These are phyloP conservation scores for Herpetomonas samuelpessoai DNA, from an alignment of 208 protist genomes.

Conservation along the genomic window DNA sequence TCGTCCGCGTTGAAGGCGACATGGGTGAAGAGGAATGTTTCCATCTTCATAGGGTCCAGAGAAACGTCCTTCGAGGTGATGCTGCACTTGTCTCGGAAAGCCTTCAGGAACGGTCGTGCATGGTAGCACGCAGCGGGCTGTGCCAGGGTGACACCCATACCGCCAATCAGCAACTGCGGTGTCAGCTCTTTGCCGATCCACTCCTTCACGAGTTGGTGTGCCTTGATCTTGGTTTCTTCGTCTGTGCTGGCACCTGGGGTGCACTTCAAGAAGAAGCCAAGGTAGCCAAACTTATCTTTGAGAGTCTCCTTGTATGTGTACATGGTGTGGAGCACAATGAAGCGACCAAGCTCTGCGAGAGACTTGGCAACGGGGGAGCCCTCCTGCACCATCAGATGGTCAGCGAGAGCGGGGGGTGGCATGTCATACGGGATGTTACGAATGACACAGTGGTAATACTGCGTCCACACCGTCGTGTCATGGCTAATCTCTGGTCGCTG, in stretches of 20 bases:
- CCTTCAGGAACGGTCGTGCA: slow-evolving; percentile 41
- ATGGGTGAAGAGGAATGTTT: slow-evolving; percentile 68
- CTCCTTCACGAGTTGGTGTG: slow-evolving; percentile 34
- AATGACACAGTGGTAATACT: slow-evolving; percentile 73
- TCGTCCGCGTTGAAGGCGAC: slow-evolving; percentile 38
- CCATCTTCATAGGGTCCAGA: slow-evolving; percentile 41
- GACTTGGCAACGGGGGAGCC: slow-evolving; percentile 30
- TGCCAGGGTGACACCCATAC: slow-evolving; percentile 38
- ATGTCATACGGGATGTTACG: slow-evolving; percentile 44
- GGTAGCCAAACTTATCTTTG: slow-evolving; percentile 69
- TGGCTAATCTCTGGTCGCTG: slow-evolving; percentile 9
- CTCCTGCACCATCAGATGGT: slow-evolving; percentile 33
- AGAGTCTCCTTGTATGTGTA: slow-evolving; percentile 82
- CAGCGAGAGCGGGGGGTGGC: slow-evolving; percentile 33
- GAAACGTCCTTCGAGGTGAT: slow-evolving; percentile 36
- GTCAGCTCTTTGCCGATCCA: slow-evolving; percentile 53
- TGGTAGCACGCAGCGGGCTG: slow-evolving; percentile 69
- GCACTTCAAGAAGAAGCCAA: slow-evolving; percentile 56
- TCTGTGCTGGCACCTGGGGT: slow-evolving; percentile 6
- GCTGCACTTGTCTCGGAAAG: slow-evolving; percentile 36
- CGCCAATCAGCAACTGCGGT: slow-evolving; percentile 29
- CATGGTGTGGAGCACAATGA: slow-evolving; percentile 66
- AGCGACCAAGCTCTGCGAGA: slow-evolving; percentile 26
- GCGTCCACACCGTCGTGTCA: slow-evolving; percentile 21
- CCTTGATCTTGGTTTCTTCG: slow-evolving; percentile 8